Evolutionary conservation across 2,329 filamentous ascomycete genomes (phyloP).

Genomic region (Fonsecaea pedrosoi): DNA sequence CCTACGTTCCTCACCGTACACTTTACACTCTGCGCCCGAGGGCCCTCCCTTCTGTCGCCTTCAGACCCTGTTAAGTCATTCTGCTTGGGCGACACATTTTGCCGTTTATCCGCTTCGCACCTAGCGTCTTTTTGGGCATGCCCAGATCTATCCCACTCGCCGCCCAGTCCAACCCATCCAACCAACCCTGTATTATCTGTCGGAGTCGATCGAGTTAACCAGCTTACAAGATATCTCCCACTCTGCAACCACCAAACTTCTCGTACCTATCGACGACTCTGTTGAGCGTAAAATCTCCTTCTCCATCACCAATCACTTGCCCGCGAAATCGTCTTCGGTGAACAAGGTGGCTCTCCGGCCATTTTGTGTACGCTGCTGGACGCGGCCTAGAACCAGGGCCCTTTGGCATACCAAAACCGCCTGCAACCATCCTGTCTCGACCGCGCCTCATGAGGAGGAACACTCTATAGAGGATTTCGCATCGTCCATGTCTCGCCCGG

Average conservation of each 20-base stretch:
- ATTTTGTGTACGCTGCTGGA: slow-evolving; percentile 39
- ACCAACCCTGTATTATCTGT: not conserved
- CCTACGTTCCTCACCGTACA: not conserved
- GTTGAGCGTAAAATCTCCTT: slow-evolving; percentile 4
- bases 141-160: slow-evolving; percentile 6
- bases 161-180: slow-evolving; percentile 9
- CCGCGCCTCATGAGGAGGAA: slow-evolving; percentile 33
- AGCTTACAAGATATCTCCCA: slow-evolving; percentile 4
- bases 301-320: not conserved
- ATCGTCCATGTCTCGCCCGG: slow-evolving; percentile 52
- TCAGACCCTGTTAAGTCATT: not conserved
- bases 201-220: slow-evolving; percentile 29
- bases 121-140: slow-evolving; percentile 16
- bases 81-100: not conserved
- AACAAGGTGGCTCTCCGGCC: slow-evolving; percentile 37
- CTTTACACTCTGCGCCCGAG: not conserved
- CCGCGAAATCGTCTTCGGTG: not conserved
- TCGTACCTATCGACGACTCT: slow-evolving; percentile 2
- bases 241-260: slow-evolving; percentile 15
- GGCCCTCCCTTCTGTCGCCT: not conserved
- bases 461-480: slow-evolving; percentile 28
- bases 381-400: slow-evolving; percentile 30
- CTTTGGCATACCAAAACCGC: slow-evolving; percentile 29
- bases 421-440: slow-evolving; percentile 25
- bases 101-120: slow-evolving; percentile 10